Evolutionary conservation across 2,329 filamentous ascomycete species (phyloP), one percentile per base, ranked within the genome.

Genomic region (Hypoxylon sp.): DNA sequence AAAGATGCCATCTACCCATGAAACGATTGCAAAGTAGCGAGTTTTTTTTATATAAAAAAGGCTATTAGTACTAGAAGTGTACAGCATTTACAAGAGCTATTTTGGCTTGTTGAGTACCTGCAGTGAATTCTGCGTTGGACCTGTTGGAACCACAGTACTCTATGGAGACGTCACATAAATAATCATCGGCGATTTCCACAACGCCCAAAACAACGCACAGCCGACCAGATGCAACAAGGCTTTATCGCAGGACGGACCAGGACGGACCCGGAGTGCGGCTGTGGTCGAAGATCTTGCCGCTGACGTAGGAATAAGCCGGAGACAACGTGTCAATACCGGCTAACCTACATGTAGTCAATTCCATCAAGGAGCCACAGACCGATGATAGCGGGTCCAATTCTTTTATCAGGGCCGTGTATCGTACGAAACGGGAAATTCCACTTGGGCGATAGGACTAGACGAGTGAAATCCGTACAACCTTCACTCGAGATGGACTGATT

Each of bases 231-330:
- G 28, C 17, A 32, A 53, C 21, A 25, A 55, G 50, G 28, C n/a
- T 38, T 49, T 51, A 61, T 61, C 61, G 34, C 21, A 25, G 55
- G 45, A 53, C 53, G 55, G 59, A 19, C 17, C 45, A 25, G 55
- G 45, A 53, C 53, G 55, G 59, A 19, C 28, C 49, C 63, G 66
- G 66, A 50, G 53, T 2, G 45, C 43, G 66, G 62, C 45, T 41
- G 34, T 59, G 49, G 58, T 65, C 6, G 55, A 68, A 63, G 50
- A 68, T 63, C 49, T 57, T 68, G 49, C 59, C 49, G 50, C 21
- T 11, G 38, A 51, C 23, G 45, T 38, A 14, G 32, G 21, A 10
- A 58, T 41, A 60, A 21, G 7, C 53, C 52, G 51, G 36, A 14
- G 51, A 53, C 7, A 11, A 38, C 41, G 25, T 45, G 36, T 50